Evolutionary conservation across 805 yeast species (phyloP).

Genomic region (Candida anglica): DNA sequence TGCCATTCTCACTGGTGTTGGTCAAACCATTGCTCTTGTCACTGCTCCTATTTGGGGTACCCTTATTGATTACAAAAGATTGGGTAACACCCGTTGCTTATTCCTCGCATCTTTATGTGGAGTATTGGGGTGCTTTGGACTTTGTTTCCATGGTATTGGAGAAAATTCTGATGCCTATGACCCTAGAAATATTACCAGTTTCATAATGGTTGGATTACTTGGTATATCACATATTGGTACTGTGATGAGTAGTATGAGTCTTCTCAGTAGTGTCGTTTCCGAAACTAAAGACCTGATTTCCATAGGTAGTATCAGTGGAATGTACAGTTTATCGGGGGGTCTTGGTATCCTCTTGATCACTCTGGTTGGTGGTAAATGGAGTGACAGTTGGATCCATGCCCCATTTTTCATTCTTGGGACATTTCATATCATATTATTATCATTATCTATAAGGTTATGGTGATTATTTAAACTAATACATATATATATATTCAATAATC

Average conservation of each 20-base stretch:
- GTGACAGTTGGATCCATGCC: slow-evolving; percentile 53
- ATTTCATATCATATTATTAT: slow-evolving; percentile 27
- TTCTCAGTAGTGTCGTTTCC: slow-evolving; percentile 30
- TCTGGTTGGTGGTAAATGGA: slow-evolving; percentile 57
- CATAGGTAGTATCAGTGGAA: slow-evolving; percentile 67
- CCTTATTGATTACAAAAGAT: slow-evolving; percentile 41
- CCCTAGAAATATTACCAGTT: slow-evolving; percentile 32
- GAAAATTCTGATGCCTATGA: slow-evolving; percentile 16
- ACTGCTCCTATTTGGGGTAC: slow-evolving; percentile 64
- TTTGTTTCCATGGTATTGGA: slow-evolving; percentile 16
- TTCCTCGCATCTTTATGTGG: slow-evolving; percentile 41
- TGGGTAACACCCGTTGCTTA: slow-evolving; percentile 26
- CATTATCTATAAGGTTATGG: slow-evolving; percentile 2
- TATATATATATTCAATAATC: no score
- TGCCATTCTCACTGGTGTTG: slow-evolving; percentile 67
- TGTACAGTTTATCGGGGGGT: slow-evolving; percentile 66
- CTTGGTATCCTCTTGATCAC: slow-evolving; percentile 59
- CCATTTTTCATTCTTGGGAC: slow-evolving; percentile 55
- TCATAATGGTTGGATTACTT: slow-evolving; percentile 38
- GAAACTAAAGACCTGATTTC: slow-evolving; percentile 36
- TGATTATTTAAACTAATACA: no score
- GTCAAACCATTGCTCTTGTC: slow-evolving; percentile 52
- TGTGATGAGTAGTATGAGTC: slow-evolving; percentile 60
- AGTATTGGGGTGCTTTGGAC: slow-evolving; percentile 34
- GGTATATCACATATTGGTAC: slow-evolving; percentile 63